Evolutionary conservation across 768 basidiomycete genomes (phyloP).

Genomic region (Asterophora lycoperdoides): DNA sequence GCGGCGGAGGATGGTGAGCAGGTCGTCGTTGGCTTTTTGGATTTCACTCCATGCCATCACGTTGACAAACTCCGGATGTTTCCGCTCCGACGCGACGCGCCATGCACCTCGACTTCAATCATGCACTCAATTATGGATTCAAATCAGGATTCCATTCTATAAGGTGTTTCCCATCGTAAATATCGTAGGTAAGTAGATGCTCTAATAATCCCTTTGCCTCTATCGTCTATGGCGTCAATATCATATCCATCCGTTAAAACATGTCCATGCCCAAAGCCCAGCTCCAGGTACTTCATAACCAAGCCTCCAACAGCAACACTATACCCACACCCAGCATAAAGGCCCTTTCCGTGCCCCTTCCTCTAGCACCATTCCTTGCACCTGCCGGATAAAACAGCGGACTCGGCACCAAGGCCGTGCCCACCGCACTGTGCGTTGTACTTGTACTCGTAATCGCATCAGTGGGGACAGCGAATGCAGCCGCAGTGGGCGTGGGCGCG

Average conservation of each 20-base stretch:
- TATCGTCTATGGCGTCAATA: too few species aligned
- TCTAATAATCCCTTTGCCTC: not conserved
- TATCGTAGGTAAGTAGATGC: not conserved
- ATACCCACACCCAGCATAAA: not conserved
- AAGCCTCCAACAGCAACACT: not conserved
- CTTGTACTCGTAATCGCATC: not conserved
- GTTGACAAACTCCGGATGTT: constrained; percentile 16
- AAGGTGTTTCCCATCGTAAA: not conserved
- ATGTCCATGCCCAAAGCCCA: too few species aligned
- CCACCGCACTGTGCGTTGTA: constrained; percentile 8
- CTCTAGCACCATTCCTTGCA: not conserved
- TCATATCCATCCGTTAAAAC: too few species aligned
- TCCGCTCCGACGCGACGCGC: too few species aligned
- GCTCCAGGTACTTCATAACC: not conserved
- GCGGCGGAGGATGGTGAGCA: constrained; percentile 6
- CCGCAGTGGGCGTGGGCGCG: constrained; percentile 23
- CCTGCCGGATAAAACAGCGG: constrained; percentile 17
- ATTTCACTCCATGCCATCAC: constrained; percentile 11
- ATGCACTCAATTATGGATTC: too few species aligned
- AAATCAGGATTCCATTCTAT: too few species aligned
- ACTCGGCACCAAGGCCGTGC: constrained; percentile 16
- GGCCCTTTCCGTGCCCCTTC: not conserved
- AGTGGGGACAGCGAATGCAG: constrained; percentile 14
- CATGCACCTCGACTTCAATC: too few species aligned
- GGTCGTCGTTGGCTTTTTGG: constrained; percentile 14